Percentiles rank a stretch among this genome's conserved stretches.
Evolutionary conservation across 805 yeast species (phyloP).

Genomic region (Nematodospora valgi): DNA sequence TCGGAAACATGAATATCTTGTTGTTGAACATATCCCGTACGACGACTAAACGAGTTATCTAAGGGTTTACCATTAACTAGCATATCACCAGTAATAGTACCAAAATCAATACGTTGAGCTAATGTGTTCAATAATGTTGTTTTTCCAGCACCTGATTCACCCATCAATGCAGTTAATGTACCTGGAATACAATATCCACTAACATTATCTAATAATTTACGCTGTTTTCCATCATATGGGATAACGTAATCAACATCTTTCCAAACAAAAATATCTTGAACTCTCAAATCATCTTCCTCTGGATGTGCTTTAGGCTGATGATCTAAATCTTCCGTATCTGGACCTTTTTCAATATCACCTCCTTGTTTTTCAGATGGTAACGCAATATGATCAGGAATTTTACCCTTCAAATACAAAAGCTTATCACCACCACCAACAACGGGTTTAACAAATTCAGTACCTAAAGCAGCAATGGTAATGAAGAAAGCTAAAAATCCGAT

Average conservation of each 20-base stretch:
- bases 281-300: conserved; percentile 22
- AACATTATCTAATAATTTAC: conserved; percentile 35
- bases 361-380: conserved; percentile 11
- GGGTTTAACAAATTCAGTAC: conserved; percentile 23
- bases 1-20: conserved; percentile 19
- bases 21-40: conserved; percentile 20
- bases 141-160: conserved; percentile 65
- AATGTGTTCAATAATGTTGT: conserved; percentile 53
- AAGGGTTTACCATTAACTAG: conserved; percentile 52
- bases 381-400: conserved; percentile 16
- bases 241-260: conserved; percentile 56
- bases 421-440: conserved; percentile 32
- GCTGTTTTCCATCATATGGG: conserved; percentile 40
- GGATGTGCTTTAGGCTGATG: not conserved
- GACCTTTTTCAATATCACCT: conserved; percentile 12
- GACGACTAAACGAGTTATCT: conserved; percentile 48
- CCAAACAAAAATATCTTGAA: conserved; percentile 58
- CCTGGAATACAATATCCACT: conserved; percentile 45
- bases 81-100: conserved; percentile 57
- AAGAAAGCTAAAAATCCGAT: conserved; percentile 24
- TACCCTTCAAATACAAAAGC: conserved; percentile 26
- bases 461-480: conserved; percentile 21
- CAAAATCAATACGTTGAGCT: conserved; percentile 52
- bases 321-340: not conserved
- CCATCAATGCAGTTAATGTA: conserved; percentile 57